Evolutionary conservation across 108 stramenopile species (phyloP).

Genomic region (Cyclotella distinguenda): DNA sequence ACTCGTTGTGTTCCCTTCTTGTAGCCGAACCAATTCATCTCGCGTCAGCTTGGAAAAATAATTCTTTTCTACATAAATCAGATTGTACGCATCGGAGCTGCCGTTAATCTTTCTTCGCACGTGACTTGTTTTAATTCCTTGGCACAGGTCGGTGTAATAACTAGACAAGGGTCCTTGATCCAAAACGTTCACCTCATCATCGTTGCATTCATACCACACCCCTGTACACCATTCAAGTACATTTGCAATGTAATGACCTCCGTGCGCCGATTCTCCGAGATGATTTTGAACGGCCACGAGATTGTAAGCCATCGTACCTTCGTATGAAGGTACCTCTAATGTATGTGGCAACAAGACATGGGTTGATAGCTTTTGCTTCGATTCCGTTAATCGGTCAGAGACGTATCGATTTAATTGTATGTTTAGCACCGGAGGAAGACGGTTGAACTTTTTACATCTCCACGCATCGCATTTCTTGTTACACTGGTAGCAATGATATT

Average conservation of each 20-base stretch:
- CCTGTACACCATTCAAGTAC: slow-evolving; percentile 86
- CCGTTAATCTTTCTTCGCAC: slow-evolving; percentile 25
- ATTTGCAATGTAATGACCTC: slow-evolving; percentile 84
- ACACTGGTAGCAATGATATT: slow-evolving; percentile 72
- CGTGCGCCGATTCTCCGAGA: slow-evolving; percentile 77
- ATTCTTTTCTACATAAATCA: slow-evolving; percentile 78
- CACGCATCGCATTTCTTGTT: slow-evolving; percentile 67
- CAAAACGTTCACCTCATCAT: slow-evolving; percentile 67
- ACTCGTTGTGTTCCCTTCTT: slow-evolving; percentile 4
- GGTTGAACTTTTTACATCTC: slow-evolving; percentile 41
- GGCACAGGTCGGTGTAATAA: slow-evolving; percentile 42
- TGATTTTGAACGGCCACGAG: slow-evolving; percentile 84
- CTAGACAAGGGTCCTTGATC: slow-evolving; percentile 58
- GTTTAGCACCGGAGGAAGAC: slow-evolving; percentile 80
- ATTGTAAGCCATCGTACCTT: slow-evolving; percentile 33
- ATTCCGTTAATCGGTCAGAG: slow-evolving; percentile 58
- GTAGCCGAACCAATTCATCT: slow-evolving; percentile 14
- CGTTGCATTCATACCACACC: slow-evolving; percentile 85
- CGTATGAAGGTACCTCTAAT: slow-evolving; percentile 41
- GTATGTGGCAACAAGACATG: slow-evolving; percentile 62
- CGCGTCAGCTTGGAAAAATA: slow-evolving; percentile 49
- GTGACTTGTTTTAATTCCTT: slow-evolving; percentile 2
- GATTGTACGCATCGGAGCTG: slow-evolving; percentile 83
- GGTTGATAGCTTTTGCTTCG: slow-evolving; percentile 74
- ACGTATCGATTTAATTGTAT: slow-evolving; percentile 84